Evolutionary conservation across 2,329 filamentous ascomycete species (phyloP), one percentile per base, ranked within the genome.

Genomic region (Talaromyces islandicus): DNA sequence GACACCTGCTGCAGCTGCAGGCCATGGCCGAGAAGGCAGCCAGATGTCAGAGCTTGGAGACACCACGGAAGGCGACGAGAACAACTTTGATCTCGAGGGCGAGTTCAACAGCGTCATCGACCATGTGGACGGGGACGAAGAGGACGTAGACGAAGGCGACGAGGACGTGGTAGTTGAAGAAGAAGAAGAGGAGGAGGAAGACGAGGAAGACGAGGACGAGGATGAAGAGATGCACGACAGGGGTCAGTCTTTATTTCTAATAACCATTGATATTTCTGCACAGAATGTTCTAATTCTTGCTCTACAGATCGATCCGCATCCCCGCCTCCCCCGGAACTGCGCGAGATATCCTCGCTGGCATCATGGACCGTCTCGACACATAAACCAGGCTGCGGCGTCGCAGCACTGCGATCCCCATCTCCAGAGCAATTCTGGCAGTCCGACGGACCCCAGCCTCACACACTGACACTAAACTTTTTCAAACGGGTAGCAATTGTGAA

Each of bases 271-370:
- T 17, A 29, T 32, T 32, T 30, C 27, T 3, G 10, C 24, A 27
- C 7, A 43, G 7, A 21, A 30, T 32, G 27, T 25, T 41, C 32
- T 21, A 60, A 56, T 5, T 12, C 14, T 27, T 12, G 21, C 14
- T 11, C 1, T 17, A 27, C 29, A 75, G 75, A 73, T 48, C 70
- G 67, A 64, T 71, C 72, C 0, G 68, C 73, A 11, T 68, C 72
- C 1, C 75, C 75, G 2, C 66, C 76, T 11, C 74, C 75, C 3
- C 67, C 69, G 3, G 75, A 76, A 60, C 75, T 87, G 56, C 84
- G 85, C 65, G 85, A 88, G 64, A 87, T 88, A 64, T 85, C 83
- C 57, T 85, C 83, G 2, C 78, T 88, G 24, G 85, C 85, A n/a
- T 86, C 83, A 32, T 88, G 85, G 85, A 86, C 83, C 7, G 83